Conservation (phyloP, 148 eudicot genomes). For the Bassia scoparia region DNA sequence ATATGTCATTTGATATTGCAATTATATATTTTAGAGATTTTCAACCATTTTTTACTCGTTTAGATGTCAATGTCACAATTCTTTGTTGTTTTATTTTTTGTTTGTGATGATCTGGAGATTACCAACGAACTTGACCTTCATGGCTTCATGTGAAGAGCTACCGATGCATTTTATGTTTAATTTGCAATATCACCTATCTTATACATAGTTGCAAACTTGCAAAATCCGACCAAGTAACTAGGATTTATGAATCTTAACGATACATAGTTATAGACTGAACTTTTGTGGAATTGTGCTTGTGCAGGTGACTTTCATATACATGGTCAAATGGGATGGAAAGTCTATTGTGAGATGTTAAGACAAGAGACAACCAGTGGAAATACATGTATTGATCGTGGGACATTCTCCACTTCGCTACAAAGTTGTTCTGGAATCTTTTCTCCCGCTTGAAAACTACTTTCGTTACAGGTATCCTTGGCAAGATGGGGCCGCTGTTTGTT, state of each 20-base stretch:
- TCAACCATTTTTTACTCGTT: too few species aligned
- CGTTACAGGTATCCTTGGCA: constrained; percentile 1
- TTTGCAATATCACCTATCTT: neutral
- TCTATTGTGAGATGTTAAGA: constrained; percentile 77
- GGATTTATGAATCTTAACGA: too few species aligned
- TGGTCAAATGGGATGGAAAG: constrained; percentile 77
- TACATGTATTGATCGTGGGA: constrained; percentile 63
- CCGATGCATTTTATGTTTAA: neutral
- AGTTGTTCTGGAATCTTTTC: constrained; percentile 67
- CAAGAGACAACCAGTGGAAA: constrained; percentile 69
- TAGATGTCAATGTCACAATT: too few species aligned
- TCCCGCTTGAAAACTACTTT: constrained; percentile 40
- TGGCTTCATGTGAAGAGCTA: neutral
- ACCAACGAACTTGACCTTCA: neutral
- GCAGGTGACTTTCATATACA: constrained; percentile 68
- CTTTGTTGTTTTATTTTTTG: too few species aligned
- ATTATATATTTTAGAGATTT: too few species aligned
- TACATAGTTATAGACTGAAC: too few species aligned
- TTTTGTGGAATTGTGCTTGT: constrained; percentile 6
- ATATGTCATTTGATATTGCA: too few species aligned
- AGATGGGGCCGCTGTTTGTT: neutral
- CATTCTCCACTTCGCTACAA: constrained; percentile 46
- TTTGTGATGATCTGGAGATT: too few species aligned
- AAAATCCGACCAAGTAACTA: too few species aligned
- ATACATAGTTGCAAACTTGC: neutral